Conservation (phyloP, 768 basidiomycete species). For the Hysterangium stoloniferum region DNA sequence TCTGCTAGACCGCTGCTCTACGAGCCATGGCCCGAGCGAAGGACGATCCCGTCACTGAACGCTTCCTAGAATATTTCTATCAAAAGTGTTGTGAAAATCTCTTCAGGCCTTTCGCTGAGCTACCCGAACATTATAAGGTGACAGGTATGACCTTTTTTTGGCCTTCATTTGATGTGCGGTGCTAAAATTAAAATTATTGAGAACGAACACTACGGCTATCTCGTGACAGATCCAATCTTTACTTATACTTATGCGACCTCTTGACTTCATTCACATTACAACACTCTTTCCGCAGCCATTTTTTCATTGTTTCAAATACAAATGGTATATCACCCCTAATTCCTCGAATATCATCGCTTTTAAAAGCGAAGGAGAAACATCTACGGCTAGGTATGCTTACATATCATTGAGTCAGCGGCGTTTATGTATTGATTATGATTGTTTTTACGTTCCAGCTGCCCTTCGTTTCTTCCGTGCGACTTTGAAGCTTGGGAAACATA, state of each 20-base stretch:
- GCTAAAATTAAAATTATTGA: slow-evolving; percentile 20
- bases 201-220: slow-evolving; percentile 49
- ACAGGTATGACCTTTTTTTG: slow-evolving; percentile 30
- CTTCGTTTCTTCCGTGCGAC: slow-evolving; percentile 88
- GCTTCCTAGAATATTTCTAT: slow-evolving; percentile 92
- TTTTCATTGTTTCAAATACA: slow-evolving; percentile 76
- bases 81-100: slow-evolving; percentile 72
- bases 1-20: slow-evolving; percentile 19
- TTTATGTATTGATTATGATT: background rate
- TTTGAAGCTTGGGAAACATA: slow-evolving; percentile 74
- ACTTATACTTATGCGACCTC: slow-evolving; percentile 85
- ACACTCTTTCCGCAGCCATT: slow-evolving; percentile 89
- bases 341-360: slow-evolving; percentile 62
- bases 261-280: slow-evolving; percentile 82
- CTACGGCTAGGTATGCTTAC: slow-evolving; percentile 71
- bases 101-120: slow-evolving; percentile 67
- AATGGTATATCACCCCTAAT: slow-evolving; percentile 34
- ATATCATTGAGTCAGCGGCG: background rate
- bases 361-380: slow-evolving; percentile 84
- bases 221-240: slow-evolving; percentile 74
- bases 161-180: slow-evolving; percentile 11
- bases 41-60: slow-evolving; percentile 81
- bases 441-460: slow-evolving; percentile 48
- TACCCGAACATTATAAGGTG: slow-evolving; percentile 58
- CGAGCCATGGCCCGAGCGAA: slow-evolving; percentile 52